Evolutionary conservation across 257 asterid species (phyloP).

Genomic region (Salvia miltiorrhiza): DNA sequence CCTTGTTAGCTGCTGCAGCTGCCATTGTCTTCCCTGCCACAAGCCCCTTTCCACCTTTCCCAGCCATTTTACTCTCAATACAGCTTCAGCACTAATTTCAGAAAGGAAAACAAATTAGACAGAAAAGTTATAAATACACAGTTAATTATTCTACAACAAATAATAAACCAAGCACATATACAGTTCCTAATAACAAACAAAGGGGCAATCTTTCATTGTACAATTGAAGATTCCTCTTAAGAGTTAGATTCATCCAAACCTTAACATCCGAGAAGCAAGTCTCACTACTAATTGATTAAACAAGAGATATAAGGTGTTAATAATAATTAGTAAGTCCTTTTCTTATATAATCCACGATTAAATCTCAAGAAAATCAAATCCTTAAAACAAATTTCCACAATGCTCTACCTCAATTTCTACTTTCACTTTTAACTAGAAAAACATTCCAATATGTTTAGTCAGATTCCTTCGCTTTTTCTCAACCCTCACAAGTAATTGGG

Average conservation of each 20-base stretch:
- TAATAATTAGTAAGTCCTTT: not conserved
- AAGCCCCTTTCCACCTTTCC: conserved; percentile 96
- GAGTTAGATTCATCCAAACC: too few relatives aligned
- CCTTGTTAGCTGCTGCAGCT: conserved; percentile 75
- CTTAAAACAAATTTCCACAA: not conserved
- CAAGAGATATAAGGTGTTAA: not conserved
- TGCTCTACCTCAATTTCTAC: not conserved
- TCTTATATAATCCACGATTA: not conserved
- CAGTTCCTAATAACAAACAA: not conserved
- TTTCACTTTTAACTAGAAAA: not conserved
- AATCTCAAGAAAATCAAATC: not conserved
- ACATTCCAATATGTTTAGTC: not conserved
- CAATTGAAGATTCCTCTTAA: not conserved
- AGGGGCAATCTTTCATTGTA: too few relatives aligned
- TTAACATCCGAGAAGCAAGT: not conserved
- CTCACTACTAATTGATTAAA: not conserved
- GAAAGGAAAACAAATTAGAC: not conserved
- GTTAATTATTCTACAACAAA: not conserved
- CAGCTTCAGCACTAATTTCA: not conserved
- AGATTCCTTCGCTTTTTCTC: not conserved
- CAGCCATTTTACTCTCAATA: conserved; percentile 55
- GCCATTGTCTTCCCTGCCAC: conserved; percentile 96
- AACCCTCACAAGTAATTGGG: not conserved
- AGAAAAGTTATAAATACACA: not conserved
- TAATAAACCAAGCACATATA: not conserved